Base-by-base conservation (phyloP, 306 rosid species). In the Cucumis cinereus region DNA sequence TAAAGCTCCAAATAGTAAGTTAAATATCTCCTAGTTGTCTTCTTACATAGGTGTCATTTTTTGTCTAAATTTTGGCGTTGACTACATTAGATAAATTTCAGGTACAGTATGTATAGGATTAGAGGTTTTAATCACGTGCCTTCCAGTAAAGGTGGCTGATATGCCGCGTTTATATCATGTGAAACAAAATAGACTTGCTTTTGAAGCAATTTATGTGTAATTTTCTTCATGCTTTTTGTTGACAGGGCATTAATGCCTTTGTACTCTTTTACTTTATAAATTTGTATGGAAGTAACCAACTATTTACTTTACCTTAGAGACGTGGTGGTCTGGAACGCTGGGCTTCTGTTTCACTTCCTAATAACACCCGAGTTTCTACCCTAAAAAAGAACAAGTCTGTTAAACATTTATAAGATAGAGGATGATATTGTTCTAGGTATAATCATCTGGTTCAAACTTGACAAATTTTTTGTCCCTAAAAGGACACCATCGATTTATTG, bases 1-100 rank as follows among this genome's bases (percentile, higher is more conserved):
- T 86, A 47, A 94, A 94, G 89, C 94, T 94, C 75, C 99, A 94
- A 85, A 94, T 94, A 86, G 97, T 91, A 84, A 91, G 96, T 60
- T 52, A 30, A 33, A 43, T 1, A 19, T 43, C 24, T 47, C 23
- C 23, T 75, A 56, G 36, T 47, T 61, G n/a, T 28, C 58, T 23
- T 41, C 36, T 57, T 7, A 55, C 8, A 22, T 41, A n/a, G 54
- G 55, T 15, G 3, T 5, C 23, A 76, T 17, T 58, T 75, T 41
- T 24, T 16, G 50, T 74, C 16, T 12, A 54, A 22, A 75, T 1
- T 23, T 57, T 75, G 16, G 23, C 28, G 58, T 40, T 23, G 56
- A 24, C 57, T 2, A 60, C 20, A 6, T 12, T 0, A 20, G 26
- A 74, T 14, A 41, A 15, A 24, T 41, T 36, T 75, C 23, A 24